A percentile compares a stretch with the other conserved stretches of the same genome.
Conservation (phyloP, 306 rosid genomes). For the Cicer bijugum region DNA sequence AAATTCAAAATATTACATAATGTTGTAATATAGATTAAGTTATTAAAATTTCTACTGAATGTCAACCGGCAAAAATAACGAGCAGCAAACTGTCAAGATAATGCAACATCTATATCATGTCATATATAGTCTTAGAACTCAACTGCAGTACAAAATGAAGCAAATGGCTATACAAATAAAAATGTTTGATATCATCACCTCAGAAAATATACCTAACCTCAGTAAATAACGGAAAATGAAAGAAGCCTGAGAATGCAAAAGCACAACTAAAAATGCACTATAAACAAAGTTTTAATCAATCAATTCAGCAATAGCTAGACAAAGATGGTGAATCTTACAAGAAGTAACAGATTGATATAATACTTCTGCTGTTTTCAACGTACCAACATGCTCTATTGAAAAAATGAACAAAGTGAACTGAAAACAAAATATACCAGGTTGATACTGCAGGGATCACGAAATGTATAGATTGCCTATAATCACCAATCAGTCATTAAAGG, state of each 20-base stretch:
- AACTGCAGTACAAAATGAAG: constrained; percentile 23
- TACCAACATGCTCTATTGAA: background rate
- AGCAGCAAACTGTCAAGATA: constrained; percentile 27
- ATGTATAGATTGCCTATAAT: constrained; percentile 12
- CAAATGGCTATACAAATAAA: constrained; percentile 1
- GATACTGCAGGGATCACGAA: constrained; percentile 15
- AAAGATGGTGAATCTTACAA: constrained; percentile 36
- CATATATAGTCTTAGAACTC: constrained; percentile 24
- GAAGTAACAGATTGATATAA: constrained; percentile 10
- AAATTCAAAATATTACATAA: constrained; percentile 7
- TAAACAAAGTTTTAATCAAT: constrained; percentile 39
- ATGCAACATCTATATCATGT: constrained; percentile 31
- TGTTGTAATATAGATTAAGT: background rate
- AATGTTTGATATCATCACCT: constrained; percentile 28
- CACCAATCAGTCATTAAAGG: background rate
- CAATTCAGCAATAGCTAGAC: constrained; percentile 37
- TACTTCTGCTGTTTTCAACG: constrained; percentile 28
- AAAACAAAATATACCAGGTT: background rate
- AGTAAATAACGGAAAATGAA: constrained; percentile 37
- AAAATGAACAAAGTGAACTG: constrained; percentile 22
- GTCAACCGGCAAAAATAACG: constrained; percentile 31
- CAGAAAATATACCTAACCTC: constrained; percentile 42
- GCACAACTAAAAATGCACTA: constrained; percentile 40
- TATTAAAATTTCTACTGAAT: background rate
- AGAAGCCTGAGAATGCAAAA: constrained; percentile 50